Evolutionary conservation across 208 protist genomes (phyloP).

Genomic region (Strigomonas culicis): DNA sequence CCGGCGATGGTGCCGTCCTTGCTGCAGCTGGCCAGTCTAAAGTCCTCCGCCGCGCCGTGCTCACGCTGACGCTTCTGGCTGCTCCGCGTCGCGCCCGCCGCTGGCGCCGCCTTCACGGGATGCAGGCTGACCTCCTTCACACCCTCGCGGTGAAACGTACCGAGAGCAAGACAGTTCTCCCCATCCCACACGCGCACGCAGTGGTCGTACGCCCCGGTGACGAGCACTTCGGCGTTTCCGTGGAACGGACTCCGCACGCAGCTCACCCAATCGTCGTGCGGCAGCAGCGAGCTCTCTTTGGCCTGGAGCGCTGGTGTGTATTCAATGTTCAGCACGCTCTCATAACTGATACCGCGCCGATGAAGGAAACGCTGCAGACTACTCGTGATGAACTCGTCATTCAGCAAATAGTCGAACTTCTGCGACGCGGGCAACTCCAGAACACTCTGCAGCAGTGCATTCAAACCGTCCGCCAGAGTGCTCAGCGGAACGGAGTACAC

Average conservation of each 20-base stretch:
- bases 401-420: slow-evolving; percentile 74
- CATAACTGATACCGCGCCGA: slow-evolving; percentile 60
- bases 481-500: slow-evolving; percentile 66
- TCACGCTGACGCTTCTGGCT: slow-evolving; percentile 12
- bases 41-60: slow-evolving; percentile 22
- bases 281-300: slow-evolving; percentile 73
- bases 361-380: slow-evolving; percentile 71
- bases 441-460: slow-evolving; percentile 63
- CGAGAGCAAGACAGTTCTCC: slow-evolving; percentile 64
- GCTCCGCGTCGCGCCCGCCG: background rate
- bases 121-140: slow-evolving; percentile 75
- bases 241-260: slow-evolving; percentile 57
- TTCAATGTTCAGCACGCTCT: slow-evolving; percentile 81
- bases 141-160: slow-evolving; percentile 60
- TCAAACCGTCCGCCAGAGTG: slow-evolving; percentile 62
- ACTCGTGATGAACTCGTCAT: slow-evolving; percentile 78
- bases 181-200: slow-evolving; percentile 79
- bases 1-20: slow-evolving; percentile 74
- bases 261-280: slow-evolving; percentile 89
- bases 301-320: slow-evolving; percentile 79
- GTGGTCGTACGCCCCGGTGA: slow-evolving; percentile 80
- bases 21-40: slow-evolving; percentile 59
- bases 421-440: slow-evolving; percentile 34
- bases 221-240: slow-evolving; percentile 47
- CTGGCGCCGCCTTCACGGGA: slow-evolving; percentile 17